These are phyloP conservation scores for Mortierella polycephala DNA, from an alignment of 371 early-diverging fungal species.

Conservation along the genomic window DNA sequence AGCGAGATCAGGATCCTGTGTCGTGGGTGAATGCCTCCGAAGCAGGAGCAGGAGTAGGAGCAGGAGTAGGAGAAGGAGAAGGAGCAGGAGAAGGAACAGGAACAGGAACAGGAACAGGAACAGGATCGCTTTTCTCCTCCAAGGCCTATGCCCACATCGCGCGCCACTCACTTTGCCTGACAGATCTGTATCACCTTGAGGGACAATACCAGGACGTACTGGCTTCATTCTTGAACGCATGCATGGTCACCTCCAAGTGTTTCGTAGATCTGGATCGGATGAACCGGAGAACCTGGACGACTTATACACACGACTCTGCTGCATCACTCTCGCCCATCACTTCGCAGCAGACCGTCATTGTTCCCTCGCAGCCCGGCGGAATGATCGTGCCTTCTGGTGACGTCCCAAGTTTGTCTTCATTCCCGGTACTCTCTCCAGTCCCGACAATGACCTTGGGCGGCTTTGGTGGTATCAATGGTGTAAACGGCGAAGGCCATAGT, in stretches of 20 bases:
- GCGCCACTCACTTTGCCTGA: constrained; percentile 38
- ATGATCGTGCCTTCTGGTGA: background rate
- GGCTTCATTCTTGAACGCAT: constrained; percentile 42
- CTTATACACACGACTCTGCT: constrained; percentile 15
- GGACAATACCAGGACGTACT: constrained; percentile 39
- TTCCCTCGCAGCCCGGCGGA: background rate
- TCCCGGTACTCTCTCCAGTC: background rate
- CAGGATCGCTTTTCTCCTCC: constrained; percentile 17
- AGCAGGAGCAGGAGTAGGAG: background rate
- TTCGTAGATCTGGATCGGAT: constrained; percentile 33
- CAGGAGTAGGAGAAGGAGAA: background rate
- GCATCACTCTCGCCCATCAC: background rate
- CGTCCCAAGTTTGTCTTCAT: background rate
- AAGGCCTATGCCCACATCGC: constrained; percentile 25
- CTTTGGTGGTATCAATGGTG: background rate
- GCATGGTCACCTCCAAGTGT: constrained; percentile 40
- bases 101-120: background rate
- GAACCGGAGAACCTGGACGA: constrained; percentile 36
- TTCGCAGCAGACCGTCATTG: constrained; percentile 9
- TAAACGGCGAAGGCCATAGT: background rate
- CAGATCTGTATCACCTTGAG: constrained; percentile 46
- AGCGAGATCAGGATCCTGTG: background rate
- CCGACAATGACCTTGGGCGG: background rate
- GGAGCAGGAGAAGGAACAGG: background rate
- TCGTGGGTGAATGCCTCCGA: background rate